Percentiles rank a stretch among this genome's conserved stretches.
Conservation (phyloP, 2,329 filamentous ascomycete genomes). For the Cryphonectria radicalis region DNA sequence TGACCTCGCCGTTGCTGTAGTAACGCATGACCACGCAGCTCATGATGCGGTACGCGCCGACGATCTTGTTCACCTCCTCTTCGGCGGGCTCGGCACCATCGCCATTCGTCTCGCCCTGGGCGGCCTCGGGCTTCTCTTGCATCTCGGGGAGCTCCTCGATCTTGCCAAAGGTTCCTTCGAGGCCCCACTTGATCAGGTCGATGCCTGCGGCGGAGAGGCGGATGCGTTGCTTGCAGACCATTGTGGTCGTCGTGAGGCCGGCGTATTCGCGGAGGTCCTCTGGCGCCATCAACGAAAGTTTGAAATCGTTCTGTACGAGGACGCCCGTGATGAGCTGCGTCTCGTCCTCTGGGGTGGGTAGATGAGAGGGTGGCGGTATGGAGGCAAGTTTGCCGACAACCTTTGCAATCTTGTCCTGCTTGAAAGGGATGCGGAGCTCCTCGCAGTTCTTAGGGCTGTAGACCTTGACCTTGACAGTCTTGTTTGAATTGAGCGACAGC, state of each 20-base stretch:
- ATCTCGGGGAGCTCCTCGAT: conserved; percentile 71
- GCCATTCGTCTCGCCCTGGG: conserved; percentile 40
- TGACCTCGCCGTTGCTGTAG: conserved; percentile 75
- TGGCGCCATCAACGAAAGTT: conserved; percentile 93
- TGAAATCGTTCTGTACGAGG: conserved; percentile 96
- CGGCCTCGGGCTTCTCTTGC: conserved; percentile 41
- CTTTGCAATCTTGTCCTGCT: conserved; percentile 91
- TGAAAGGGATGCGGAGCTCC: conserved; percentile 92
- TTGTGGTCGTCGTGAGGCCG: conserved; percentile 93
- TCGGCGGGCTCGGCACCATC: conserved; percentile 51
- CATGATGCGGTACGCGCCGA: conserved; percentile 76
- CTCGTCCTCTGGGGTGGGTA: conserved; percentile 38
- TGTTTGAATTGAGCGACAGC: conserved; percentile 85
- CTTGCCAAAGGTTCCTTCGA: conserved; percentile 91
- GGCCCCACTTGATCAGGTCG: conserved; percentile 89
- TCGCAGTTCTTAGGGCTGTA: conserved; percentile 95
- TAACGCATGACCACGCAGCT: conserved; percentile 86
- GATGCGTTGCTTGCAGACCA: conserved; percentile 89
- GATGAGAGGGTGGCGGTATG: conserved; percentile 66
- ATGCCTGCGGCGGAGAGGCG: conserved; percentile 86
- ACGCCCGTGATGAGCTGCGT: conserved; percentile 78
- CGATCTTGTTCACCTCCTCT: conserved; percentile 62
- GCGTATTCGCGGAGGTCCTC: conserved; percentile 96
- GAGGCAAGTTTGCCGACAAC: conserved; percentile 93
- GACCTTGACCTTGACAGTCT: conserved; percentile 83